Evolutionary conservation across 768 basidiomycete genomes (phyloP), one percentile per base, ranked within the genome.

Genomic region (Amanita inopinata): DNA sequence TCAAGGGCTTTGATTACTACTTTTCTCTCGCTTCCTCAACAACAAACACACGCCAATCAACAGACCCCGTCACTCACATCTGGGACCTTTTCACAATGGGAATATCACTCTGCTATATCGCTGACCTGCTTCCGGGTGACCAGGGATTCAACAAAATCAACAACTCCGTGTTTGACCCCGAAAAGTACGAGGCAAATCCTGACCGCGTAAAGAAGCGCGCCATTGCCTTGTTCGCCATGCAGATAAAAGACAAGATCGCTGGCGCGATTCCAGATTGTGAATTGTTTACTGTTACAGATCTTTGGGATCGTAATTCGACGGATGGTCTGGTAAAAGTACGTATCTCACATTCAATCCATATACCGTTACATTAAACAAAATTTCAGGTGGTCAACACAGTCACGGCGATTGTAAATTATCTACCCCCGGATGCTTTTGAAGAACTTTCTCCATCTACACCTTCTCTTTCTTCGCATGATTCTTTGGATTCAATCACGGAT

Each of bases 51-150:
- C 74, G 87, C 45, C 78, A 78, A 60, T 86, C 84, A 24, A 84
- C 83, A 32, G 92, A 97, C 65, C 89, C 91, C 27, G 94, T 99
- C 54, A 82, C 84, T 35, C 88, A 91, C 60, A 79, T 97, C 38
- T 94, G 93, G 83, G 87, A 90, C 56, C 80, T 87, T 58, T 87
- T 99, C 64, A 81, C 91, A 31, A 76, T 91, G 25, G 96, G 96
- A 46, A 80, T 89, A 36, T 83, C 92, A 33, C 83, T 98, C 52
- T 94, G 91, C 66, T 96, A 86, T 68, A 80, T 99, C 53, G 94
- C 89, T 71, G 94, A 99, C 65, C 80, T 85, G 60, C 80, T 97
- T 43, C 83, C 83, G 28, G 61, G 62, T 38, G 69, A 81, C 39
- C 69, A 73, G 43, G 77, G 76, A 23, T 76, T 74, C 54, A 69